Conservation (phyloP, 2,329 filamentous ascomycete genomes). For the Cryphonectria carpinicola region DNA sequence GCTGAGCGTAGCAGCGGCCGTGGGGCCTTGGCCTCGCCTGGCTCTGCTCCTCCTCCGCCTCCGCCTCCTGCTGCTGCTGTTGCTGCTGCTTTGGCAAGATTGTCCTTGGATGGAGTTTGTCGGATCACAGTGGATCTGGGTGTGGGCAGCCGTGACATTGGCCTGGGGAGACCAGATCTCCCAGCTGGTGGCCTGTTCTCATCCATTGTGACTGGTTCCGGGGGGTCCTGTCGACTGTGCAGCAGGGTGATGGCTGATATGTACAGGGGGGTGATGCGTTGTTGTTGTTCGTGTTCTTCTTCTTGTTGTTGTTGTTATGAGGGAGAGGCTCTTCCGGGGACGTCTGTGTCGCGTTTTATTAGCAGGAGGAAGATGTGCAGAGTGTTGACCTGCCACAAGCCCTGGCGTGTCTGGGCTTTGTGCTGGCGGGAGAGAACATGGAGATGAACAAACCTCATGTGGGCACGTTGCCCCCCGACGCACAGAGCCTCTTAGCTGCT, state of each 20-base stretch:
- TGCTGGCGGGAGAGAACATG: background rate
- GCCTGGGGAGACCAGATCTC: conserved; percentile 22
- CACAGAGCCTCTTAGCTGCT: background rate
- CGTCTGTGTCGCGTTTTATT: background rate
- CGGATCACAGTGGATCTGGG: conserved; percentile 24
- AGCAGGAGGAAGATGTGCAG: background rate
- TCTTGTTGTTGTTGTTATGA: too few relatives aligned
- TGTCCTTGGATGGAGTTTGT: conserved; percentile 21
- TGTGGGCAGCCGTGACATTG: conserved; percentile 25
- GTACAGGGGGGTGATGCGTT: background rate
- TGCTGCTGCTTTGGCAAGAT: conserved; percentile 16
- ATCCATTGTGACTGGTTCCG: conserved; percentile 19
- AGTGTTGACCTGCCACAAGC: background rate
- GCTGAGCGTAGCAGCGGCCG: conserved; percentile 26
- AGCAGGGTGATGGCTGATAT: background rate
- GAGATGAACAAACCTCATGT: background rate
- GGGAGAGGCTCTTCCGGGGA: background rate
- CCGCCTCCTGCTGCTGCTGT: background rate
- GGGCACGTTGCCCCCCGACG: background rate
- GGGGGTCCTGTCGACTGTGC: background rate
- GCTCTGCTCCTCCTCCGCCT: background rate
- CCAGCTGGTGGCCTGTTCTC: conserved; percentile 20
- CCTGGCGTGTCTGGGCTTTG: background rate
- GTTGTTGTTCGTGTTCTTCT: background rate
- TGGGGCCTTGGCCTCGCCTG: conserved; percentile 9